A percentile compares a stretch with the other conserved stretches of the same genome.
phyloP scores from a whole-genome alignment of 164 flowering plant genomes.

The Saururus chinensis region DNA sequence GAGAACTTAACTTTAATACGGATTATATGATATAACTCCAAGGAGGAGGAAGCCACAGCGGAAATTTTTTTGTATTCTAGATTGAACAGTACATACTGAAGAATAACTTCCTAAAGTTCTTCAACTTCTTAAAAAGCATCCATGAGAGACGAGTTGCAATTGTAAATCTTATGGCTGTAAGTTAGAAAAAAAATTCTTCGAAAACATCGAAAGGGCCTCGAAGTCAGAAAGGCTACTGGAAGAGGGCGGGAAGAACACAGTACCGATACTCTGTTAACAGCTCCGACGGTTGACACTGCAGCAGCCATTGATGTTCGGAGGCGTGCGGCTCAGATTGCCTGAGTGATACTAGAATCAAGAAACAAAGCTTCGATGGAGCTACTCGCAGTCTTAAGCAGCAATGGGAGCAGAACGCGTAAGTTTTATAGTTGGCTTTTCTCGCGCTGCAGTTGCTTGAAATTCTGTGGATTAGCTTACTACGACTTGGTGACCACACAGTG shows the following conservation, averaged over 20 bases:
- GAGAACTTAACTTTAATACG: slow-evolving; percentile 5
- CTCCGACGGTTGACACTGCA: slow-evolving; percentile 30
- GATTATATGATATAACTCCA: neutral
- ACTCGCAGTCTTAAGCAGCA: neutral
- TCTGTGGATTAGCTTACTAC: slow-evolving; percentile 14
- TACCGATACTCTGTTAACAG: slow-evolving; percentile 31
- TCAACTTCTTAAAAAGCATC: no score
- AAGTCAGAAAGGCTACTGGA: neutral
- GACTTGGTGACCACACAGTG: slow-evolving; percentile 33
- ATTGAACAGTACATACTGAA: neutral
- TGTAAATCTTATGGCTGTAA: neutral
- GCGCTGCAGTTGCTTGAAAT: neutral
- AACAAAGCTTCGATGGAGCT: neutral
- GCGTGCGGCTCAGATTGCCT: no score
- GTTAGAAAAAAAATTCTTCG: neutral
- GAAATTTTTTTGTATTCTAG: neutral
- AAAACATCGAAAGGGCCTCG: neutral
- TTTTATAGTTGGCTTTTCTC: neutral
- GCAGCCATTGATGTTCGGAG: slow-evolving; percentile 28
- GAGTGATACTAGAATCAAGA: neutral
- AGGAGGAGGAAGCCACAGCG: neutral
- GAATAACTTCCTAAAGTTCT: neutral
- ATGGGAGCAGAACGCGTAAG: slow-evolving; percentile 2
- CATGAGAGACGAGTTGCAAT: neutral
- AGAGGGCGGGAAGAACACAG: slow-evolving; percentile 7